phyloP scores from a whole-genome alignment of 306 rosid species.

The Oxytropis ochrocephala region DNA sequence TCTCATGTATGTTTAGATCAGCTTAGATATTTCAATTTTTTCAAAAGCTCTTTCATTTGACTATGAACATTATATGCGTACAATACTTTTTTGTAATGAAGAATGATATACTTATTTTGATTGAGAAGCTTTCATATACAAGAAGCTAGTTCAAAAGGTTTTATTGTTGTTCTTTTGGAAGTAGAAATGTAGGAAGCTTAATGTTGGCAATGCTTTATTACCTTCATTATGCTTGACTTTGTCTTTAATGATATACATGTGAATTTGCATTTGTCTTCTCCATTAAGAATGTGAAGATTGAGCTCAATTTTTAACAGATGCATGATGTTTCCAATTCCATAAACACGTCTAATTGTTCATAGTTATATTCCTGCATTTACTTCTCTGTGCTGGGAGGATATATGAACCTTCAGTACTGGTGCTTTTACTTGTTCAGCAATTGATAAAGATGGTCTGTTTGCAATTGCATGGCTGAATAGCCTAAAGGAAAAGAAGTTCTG shows the following conservation, averaged over 20 bases:
- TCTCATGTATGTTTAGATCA: not conserved
- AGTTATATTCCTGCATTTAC: not conserved
- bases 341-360: too few relatives aligned
- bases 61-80: not conserved
- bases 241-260: not conserved
- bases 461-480: conserved; percentile 1
- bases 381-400: not conserved
- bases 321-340: not conserved
- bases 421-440: not conserved
- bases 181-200: not conserved
- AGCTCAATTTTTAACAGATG: not conserved
- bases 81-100: not conserved
- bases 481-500: not conserved
- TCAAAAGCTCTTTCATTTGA: not conserved
- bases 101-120: not conserved
- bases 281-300: not conserved
- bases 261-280: not conserved
- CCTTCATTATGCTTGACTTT: not conserved
- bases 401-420: conserved; percentile 5
- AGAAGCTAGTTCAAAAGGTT: not conserved
- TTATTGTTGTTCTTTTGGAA: not conserved
- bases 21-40: not conserved
- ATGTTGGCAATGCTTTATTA: not conserved
- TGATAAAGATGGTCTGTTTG: not conserved
- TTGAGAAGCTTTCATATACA: not conserved